phyloP scores from a whole-genome alignment of 768 basidiomycete species.

The Botryobasidium botryosum region DNA sequence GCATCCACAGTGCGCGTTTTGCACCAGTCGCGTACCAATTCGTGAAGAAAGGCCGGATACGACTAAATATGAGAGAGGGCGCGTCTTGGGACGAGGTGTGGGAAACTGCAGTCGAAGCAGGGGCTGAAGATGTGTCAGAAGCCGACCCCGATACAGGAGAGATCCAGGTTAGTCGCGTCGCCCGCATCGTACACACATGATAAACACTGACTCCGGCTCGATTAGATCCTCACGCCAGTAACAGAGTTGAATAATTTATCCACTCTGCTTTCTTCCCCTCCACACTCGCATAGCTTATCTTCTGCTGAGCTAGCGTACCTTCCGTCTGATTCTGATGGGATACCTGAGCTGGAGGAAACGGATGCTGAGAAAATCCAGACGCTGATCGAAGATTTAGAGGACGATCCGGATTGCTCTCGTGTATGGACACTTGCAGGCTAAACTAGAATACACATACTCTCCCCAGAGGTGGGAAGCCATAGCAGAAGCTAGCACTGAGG shows the following conservation, averaged over 20 bases:
- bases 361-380: neutral
- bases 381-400: neutral
- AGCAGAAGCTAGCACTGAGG: no score
- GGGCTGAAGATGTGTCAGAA: conserved; percentile 3
- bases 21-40: neutral
- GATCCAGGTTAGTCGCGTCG: neutral
- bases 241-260: neutral
- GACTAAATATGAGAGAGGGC: neutral
- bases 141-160: neutral
- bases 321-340: neutral
- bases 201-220: neutral
- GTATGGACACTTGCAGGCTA: no score
- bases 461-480: no score
- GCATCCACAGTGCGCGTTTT: neutral
- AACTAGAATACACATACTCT: no score
- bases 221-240: neutral
- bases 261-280: neutral
- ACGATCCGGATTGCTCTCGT: neutral
- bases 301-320: neutral
- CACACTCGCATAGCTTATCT: neutral
- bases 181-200: neutral
- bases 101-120: conserved; percentile 2
- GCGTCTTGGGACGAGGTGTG: neutral
- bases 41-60: neutral
- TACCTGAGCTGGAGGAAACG: neutral